Base-by-base conservation (phyloP, 345 rosid species). In the Hibiscus trionum region DNA sequence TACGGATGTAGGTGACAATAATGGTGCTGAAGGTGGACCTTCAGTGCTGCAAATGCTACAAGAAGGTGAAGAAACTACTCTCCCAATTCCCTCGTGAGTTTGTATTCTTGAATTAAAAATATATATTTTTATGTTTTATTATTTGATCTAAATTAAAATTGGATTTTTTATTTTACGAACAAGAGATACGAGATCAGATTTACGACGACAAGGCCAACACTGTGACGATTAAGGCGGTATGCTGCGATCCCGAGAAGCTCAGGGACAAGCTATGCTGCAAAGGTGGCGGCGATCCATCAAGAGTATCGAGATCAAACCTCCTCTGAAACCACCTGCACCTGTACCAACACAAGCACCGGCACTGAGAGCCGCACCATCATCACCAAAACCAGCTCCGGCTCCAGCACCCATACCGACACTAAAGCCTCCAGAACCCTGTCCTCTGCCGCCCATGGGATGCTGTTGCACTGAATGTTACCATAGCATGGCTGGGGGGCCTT, bases 161-260 rank as follows among this genome's bases (percentile, higher is more conserved):
- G 24, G 1, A 21, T 21, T 21, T 29, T 73, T 24, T 62, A 61
- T 80, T 65, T 85, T 85, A 55, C 33, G 88, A 70, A 79, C 88
- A 79, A 83, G 77, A 93, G 94, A 82, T 89, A 55, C 82, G 88
- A 76, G 85, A 79, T 81, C 90, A 85, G 78, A 4, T 76, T 6
- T 91, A 79, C 42, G 87, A 93, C 71, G 93, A 86, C 74, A 91
- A 93, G 83, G 29, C 77, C 4, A 86, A 90, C 77, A 81, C 70
- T 4, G 97, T 89, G 76, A 75, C 61, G 44, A 83, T 93, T 78
- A 91, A 79, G 10, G 96, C 91, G 42, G 90, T 84, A 16, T 89
- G 96, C 69, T 89, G 96, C 77, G 81, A 81, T 66, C 98, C 97
- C 4, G 97, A 93, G 61, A 88, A 76, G 78, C 81, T 89, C 14